phyloP scores from a whole-genome alignment of 2,329 filamentous ascomycete species.

The Penicillium sclerotiorum region DNA sequence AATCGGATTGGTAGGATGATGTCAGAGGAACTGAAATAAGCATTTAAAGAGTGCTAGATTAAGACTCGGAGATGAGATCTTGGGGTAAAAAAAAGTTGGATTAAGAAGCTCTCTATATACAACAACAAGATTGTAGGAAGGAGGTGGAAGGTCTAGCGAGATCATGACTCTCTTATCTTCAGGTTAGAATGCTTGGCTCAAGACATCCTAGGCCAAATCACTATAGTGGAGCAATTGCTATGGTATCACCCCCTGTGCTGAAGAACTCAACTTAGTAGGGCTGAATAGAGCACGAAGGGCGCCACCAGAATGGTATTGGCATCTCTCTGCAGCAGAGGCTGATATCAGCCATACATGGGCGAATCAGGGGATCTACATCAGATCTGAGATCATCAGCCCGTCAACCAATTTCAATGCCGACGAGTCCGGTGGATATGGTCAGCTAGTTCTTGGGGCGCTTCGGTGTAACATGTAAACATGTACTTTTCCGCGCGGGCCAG shows the following conservation, averaged over 20 bases:
- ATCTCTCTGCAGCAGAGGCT: not conserved
- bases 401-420: slow-evolving; percentile 15
- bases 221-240: slow-evolving; percentile 17
- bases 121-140: not conserved
- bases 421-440: slow-evolving; percentile 10
- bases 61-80: too few species aligned
- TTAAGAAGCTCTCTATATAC: slow-evolving; percentile 12
- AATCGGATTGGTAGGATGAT: not conserved
- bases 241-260: slow-evolving; percentile 5
- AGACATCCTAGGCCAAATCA: slow-evolving; percentile 12
- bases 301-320: not conserved
- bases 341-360: slow-evolving; percentile 1
- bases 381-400: slow-evolving; percentile 2
- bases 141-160: slow-evolving; percentile 11
- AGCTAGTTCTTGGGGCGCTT: slow-evolving; percentile 8
- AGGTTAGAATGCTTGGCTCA: slow-evolving; percentile 23
- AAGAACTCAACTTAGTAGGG: not conserved
- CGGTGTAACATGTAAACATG: slow-evolving; percentile 18
- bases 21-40: not conserved
- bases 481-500: slow-evolving; percentile 18
- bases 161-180: slow-evolving; percentile 16
- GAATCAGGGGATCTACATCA: not conserved
- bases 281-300: not conserved
- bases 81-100: not conserved
- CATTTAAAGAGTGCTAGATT: too few species aligned